phyloP scores from a whole-genome alignment of 2,329 filamentous ascomycete genomes.

The Epichloe amarillans region DNA sequence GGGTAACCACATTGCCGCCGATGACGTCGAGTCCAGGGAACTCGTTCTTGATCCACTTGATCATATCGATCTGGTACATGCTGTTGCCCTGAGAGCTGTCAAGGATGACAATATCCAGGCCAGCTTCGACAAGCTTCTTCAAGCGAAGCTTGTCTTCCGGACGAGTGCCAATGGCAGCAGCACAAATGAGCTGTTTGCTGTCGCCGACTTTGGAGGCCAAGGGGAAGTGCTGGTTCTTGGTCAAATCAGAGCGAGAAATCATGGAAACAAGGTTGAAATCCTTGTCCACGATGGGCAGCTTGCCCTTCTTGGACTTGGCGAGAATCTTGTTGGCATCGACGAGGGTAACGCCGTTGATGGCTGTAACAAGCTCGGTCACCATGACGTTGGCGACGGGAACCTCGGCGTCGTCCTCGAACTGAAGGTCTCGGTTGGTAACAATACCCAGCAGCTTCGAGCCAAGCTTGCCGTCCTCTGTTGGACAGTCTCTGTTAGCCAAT shows the following conservation, averaged over 20 bases:
- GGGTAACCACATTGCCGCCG: slow-evolving; percentile 94
- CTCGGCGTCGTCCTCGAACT: slow-evolving; percentile 71
- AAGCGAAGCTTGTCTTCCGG: slow-evolving; percentile 84
- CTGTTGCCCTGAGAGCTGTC: slow-evolving; percentile 97
- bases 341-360: slow-evolving; percentile 67
- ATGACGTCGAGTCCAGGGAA: slow-evolving; percentile 86
- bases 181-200: slow-evolving; percentile 94
- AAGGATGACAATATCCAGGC: slow-evolving; percentile 86
- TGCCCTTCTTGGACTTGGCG: slow-evolving; percentile 94
- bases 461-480: slow-evolving; percentile 73
- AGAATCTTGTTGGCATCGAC: slow-evolving; percentile 86
- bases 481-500: slow-evolving; percentile 5
- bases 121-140: slow-evolving; percentile 80
- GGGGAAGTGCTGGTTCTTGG: slow-evolving; percentile 97
- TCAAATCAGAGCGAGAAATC: slow-evolving; percentile 87
- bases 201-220: slow-evolving; percentile 90
- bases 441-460: slow-evolving; percentile 95
- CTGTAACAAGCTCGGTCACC: slow-evolving; percentile 89
- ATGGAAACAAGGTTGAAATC: slow-evolving; percentile 79
- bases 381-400: slow-evolving; percentile 79
- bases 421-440: slow-evolving; percentile 93
- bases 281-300: slow-evolving; percentile 82
- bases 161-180: slow-evolving; percentile 88
- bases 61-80: slow-evolving; percentile 97
- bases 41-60: slow-evolving; percentile 85